Base-by-base conservation (phyloP, 1,139 yeast species). In the Nadsonia commutata region DNA sequence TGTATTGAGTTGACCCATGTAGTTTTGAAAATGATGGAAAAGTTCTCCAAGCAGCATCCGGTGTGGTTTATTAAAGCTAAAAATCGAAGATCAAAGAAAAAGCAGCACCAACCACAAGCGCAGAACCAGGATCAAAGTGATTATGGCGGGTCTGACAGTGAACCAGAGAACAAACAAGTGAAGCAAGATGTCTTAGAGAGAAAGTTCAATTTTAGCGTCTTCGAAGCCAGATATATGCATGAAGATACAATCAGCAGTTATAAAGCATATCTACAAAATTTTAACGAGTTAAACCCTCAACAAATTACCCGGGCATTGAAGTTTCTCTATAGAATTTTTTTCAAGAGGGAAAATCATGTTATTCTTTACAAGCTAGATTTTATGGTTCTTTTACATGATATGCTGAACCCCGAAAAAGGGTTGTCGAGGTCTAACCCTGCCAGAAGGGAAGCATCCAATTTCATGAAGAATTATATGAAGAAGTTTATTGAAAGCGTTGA, bases 251-350 rank as follows among this genome's bases (percentile, higher is more conserved):
- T 78, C 8, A 64, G 73, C n/a, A 65, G 78, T 2, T 76, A 75
- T 52, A 68, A 74, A 44, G 69, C 66, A 31, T 72, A 67, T 45
- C 57, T 78, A 20, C 57, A 66, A 1, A 68, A 80, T 48, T 85
- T 68, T 55, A 68, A 66, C 43, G 95, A 86, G 48, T 62, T 88
- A 41, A 63, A 71, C 1, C 74, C 72, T 43, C 69, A 65, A 11
- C 80, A 80, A 45, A 65, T 90, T 40, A 78, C 78, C 52, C 69
- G 72, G 46, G 78, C 81, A 18, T 57, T 90, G 22, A 67, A 79
- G 1, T 88, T 76, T 56, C 77, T 86, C 54, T 86, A 84, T 56
- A 67, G 84, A 36, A 61, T 85, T 0, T 78, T 86, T 52, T 78
- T 80, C 43, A 69, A 76, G 46, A 71, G 76, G 31, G 80, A 78